These are phyloP conservation scores for Neurospora tetraspora DNA, from an alignment of 495 filamentous ascomycete species.

Conservation along the genomic window DNA sequence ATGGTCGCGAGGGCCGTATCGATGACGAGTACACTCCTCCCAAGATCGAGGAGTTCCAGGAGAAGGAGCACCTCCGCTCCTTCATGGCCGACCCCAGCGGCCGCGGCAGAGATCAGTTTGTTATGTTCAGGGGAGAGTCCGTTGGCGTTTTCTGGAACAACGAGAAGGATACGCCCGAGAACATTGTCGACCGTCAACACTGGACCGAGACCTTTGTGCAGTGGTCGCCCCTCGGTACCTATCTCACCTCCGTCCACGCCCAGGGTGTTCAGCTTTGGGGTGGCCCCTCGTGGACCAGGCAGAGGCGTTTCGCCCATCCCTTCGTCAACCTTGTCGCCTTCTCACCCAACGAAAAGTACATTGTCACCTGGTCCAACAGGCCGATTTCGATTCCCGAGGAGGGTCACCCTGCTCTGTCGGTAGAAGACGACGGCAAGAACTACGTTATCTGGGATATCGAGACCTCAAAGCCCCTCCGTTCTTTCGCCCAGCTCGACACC, in stretches of 20 bases:
- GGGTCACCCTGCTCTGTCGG: slow-evolving; percentile 65
- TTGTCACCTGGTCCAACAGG: slow-evolving; percentile 92
- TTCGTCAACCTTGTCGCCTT: slow-evolving; percentile 93
- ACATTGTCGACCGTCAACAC: slow-evolving; percentile 76
- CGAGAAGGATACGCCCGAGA: slow-evolving; percentile 82
- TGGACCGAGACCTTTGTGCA: slow-evolving; percentile 98
- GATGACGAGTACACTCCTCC: slow-evolving; percentile 82
- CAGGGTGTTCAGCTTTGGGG: slow-evolving; percentile 97
- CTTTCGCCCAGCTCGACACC: slow-evolving; percentile 78
- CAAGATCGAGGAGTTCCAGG: slow-evolving; percentile 63
- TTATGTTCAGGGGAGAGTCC: slow-evolving; percentile 78
- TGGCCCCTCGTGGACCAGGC: slow-evolving; percentile 75
- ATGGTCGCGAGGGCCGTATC: slow-evolving; percentile 84
- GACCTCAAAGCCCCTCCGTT: slow-evolving; percentile 79
- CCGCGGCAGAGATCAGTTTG: slow-evolving; percentile 87
- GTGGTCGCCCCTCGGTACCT: slow-evolving; percentile 94
- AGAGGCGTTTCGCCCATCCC: slow-evolving; percentile 88
- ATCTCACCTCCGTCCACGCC: slow-evolving; percentile 83
- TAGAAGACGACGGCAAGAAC: slow-evolving; percentile 97
- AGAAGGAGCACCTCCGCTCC: slow-evolving; percentile 90
- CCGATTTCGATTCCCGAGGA: slow-evolving; percentile 83
- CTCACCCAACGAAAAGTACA: slow-evolving; percentile 83
- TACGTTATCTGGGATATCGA: slow-evolving; percentile 98
- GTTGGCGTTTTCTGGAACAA: slow-evolving; percentile 98
- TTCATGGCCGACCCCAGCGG: slow-evolving; percentile 80